These are phyloP conservation scores for Tricholoma terreum DNA, from an alignment of 768 basidiomycete genomes.

Conservation along the genomic window DNA sequence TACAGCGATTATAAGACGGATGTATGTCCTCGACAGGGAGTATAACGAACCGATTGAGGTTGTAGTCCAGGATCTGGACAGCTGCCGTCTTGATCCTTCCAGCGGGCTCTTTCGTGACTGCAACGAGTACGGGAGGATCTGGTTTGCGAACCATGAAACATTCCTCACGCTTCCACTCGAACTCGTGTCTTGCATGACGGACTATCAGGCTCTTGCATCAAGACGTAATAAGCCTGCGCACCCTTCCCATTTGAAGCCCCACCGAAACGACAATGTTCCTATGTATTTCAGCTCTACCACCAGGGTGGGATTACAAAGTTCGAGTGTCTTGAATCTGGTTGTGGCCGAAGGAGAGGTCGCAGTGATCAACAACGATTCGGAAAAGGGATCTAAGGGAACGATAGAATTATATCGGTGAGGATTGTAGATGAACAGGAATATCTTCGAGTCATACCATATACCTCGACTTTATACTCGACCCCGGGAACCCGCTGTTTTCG, in stretches of 20 bases:
- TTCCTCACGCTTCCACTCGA: constrained; percentile 84
- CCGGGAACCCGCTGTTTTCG: constrained; percentile 61
- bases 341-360: constrained; percentile 61
- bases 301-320: constrained; percentile 70
- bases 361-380: constrained; percentile 67
- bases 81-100: constrained; percentile 61
- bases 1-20: constrained; percentile 22
- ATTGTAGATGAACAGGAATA: background rate
- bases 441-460: constrained; percentile 51
- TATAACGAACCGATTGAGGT: constrained; percentile 61
- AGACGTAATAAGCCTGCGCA: constrained; percentile 36
- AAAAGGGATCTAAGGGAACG: constrained; percentile 56
- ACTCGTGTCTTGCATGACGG: constrained; percentile 57
- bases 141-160: constrained; percentile 83
- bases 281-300: constrained; percentile 71
- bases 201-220: background rate
- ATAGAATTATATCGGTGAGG: background rate
- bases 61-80: constrained; percentile 82
- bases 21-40: background rate
- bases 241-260: constrained; percentile 84
- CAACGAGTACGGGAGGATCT: constrained; percentile 83
- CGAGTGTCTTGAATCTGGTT: constrained; percentile 71
- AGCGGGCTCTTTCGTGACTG: constrained; percentile 72
- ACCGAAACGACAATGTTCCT: constrained; percentile 70
- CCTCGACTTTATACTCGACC: constrained; percentile 57